These are phyloP conservation scores for Nannochloris sp. DNA, from an alignment of 139 green algal species.

Conservation along the genomic window DNA sequence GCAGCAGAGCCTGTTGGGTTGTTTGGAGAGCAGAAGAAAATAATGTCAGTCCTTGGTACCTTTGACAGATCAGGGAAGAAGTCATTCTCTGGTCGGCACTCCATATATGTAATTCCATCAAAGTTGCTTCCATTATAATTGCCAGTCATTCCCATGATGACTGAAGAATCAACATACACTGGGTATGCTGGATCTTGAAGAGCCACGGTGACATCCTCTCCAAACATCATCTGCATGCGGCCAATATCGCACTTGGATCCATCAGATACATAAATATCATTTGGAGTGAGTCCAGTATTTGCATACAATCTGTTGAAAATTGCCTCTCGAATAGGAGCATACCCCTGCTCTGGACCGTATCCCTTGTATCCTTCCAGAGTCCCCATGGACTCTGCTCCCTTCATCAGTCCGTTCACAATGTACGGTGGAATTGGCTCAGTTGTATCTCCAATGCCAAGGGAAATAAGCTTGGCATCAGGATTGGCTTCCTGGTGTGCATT, in stretches of 20 bases:
- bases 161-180: conserved; percentile 96
- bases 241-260: conserved; percentile 98
- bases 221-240: conserved; percentile 87
- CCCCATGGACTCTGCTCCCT: conserved; percentile 68
- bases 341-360: conserved; percentile 94
- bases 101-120: conserved; percentile 89
- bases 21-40: conserved; percentile 99
- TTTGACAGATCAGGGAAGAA: conserved; percentile 95
- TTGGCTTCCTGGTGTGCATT: conserved; percentile 80
- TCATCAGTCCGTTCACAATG: conserved; percentile 78
- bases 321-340: conserved; percentile 61
- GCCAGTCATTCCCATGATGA: conserved; percentile 96
- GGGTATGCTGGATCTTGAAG: conserved; percentile 96
- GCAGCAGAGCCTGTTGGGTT: conserved; percentile 90
- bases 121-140: conserved; percentile 74
- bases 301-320: conserved; percentile 79
- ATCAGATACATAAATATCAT: conserved; percentile 95
- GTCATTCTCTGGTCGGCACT: conserved; percentile 82
- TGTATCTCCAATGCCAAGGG: conserved; percentile 96
- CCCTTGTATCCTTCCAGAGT: conserved; percentile 92
- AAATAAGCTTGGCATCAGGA: conserved; percentile 96
- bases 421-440: conserved; percentile 89
- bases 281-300: conserved; percentile 38
- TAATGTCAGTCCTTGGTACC: conserved; percentile 81
- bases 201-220: conserved; percentile 42